A percentile compares a stretch with the other conserved stretches of the same genome.
These are phyloP conservation scores for Salix purpurea DNA, from an alignment of 345 rosid species.

Conservation along the genomic window DNA sequence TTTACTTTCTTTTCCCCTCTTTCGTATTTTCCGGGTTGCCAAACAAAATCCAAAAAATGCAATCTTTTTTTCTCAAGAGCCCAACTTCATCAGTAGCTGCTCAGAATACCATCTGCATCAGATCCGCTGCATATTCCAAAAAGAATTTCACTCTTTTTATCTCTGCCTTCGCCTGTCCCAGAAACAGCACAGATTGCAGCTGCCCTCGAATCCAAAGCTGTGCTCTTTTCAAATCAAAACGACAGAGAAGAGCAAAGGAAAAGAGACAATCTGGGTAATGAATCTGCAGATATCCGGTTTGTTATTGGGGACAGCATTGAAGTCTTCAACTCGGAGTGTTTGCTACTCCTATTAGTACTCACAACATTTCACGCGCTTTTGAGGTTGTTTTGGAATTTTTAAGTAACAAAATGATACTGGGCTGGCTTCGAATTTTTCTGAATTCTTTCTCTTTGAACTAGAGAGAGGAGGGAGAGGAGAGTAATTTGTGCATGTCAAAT, in stretches of 20 bases:
- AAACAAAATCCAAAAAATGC: constrained; percentile 4
- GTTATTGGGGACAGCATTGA: constrained; percentile 1
- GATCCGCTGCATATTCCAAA: constrained; percentile 3
- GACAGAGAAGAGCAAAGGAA: background rate
- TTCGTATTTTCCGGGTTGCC: background rate
- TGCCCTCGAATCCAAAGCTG: background rate
- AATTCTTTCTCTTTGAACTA: background rate
- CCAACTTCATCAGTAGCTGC: background rate
- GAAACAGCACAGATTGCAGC: background rate
- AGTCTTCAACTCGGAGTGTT: background rate
- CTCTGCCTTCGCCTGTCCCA: background rate
- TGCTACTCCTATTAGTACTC: background rate
- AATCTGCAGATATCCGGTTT: constrained; percentile 15
- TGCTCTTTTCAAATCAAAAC: background rate
- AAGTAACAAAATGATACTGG: no score
- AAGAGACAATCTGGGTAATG: constrained; percentile 1
- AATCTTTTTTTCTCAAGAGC: background rate
- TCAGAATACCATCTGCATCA: background rate
- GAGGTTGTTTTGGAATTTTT: background rate
- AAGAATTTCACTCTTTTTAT: background rate
- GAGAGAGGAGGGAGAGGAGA: background rate
- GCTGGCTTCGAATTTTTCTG: background rate
- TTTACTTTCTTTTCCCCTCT: background rate
- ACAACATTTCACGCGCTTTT: background rate
- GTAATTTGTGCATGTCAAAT: background rate